Conservation (phyloP, 129 eudicot species). For the Kitagawia praeruptora region DNA sequence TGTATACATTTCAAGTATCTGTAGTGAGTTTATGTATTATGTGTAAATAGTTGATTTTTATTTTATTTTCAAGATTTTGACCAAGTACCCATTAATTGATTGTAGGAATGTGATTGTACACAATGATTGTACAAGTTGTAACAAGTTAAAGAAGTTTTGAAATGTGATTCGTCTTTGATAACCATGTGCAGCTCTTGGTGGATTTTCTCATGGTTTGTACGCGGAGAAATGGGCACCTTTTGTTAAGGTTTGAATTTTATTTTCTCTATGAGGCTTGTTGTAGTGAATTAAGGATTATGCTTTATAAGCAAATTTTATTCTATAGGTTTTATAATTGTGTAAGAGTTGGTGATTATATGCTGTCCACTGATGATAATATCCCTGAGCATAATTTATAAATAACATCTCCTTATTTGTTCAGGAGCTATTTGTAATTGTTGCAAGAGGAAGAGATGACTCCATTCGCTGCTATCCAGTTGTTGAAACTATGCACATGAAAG, state of each 20-base stretch:
- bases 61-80: no score
- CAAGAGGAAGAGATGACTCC: slow-evolving; percentile 88
- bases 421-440: slow-evolving; percentile 96
- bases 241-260: slow-evolving; percentile 66
- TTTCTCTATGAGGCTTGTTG: not conserved
- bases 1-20: no score
- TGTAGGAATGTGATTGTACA: no score
- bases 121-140: not conserved
- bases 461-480: slow-evolving; percentile 81
- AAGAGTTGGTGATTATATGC: not conserved
- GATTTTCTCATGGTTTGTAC: slow-evolving; percentile 84
- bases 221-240: slow-evolving; percentile 96
- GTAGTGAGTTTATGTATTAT: no score
- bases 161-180: not conserved
- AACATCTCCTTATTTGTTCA: slow-evolving; percentile 18
- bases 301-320: not conserved
- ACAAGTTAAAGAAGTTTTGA: slow-evolving; percentile 2
- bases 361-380: not conserved
- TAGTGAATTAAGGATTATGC: not conserved
- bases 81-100: no score
- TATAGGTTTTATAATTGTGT: not conserved
- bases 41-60: no score
- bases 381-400: not conserved
- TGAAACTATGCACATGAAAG: slow-evolving; percentile 94
- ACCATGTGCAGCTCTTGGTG: slow-evolving; percentile 66